A percentile compares a stretch with the other conserved stretches of the same genome.
Evolutionary conservation across 2,329 filamentous ascomycete species (phyloP).

Genomic region (Sporothrix pallida): DNA sequence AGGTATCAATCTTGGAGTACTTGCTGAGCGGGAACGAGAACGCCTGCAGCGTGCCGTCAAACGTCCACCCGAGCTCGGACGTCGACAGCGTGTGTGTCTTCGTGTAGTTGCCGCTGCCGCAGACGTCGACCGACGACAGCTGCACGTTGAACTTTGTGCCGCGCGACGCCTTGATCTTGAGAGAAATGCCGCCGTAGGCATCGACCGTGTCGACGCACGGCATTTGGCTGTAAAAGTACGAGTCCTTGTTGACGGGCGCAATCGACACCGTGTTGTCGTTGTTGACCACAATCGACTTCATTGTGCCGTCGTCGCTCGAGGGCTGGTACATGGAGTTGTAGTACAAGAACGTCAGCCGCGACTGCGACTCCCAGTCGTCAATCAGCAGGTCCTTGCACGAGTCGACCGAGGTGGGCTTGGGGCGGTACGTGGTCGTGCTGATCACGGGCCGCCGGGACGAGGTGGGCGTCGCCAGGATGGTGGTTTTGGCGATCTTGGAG

Average conservation of each 20-base stretch:
- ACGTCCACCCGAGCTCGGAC: constrained; percentile 63
- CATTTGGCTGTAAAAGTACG: constrained; percentile 65
- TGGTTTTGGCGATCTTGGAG: constrained; percentile 23
- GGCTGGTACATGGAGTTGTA: constrained; percentile 64
- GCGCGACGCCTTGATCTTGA: constrained; percentile 59
- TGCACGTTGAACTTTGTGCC: constrained; percentile 60
- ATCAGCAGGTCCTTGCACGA: constrained; percentile 46
- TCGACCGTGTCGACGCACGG: constrained; percentile 59
- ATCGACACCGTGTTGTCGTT: constrained; percentile 59
- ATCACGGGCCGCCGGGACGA: constrained; percentile 32
- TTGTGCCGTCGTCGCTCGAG: constrained; percentile 62
- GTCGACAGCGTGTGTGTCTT: constrained; percentile 49
- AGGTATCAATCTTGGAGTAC: constrained; percentile 56
- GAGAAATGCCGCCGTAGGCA: constrained; percentile 60
- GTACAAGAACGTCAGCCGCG: constrained; percentile 63
- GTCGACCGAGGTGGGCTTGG: constrained; percentile 34
- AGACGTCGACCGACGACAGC: constrained; percentile 54
- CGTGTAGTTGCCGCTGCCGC: constrained; percentile 46
- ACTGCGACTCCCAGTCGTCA: constrained; percentile 68
- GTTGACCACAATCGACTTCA: constrained; percentile 60
- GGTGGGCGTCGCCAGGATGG: constrained; percentile 23
- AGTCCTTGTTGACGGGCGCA: constrained; percentile 54
- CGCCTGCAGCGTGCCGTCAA: constrained; percentile 64
- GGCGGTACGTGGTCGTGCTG: constrained; percentile 32
- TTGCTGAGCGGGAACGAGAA: constrained; percentile 63